phyloP scores from a whole-genome alignment of 257 asterid genomes.

The Ballota nigra region DNA sequence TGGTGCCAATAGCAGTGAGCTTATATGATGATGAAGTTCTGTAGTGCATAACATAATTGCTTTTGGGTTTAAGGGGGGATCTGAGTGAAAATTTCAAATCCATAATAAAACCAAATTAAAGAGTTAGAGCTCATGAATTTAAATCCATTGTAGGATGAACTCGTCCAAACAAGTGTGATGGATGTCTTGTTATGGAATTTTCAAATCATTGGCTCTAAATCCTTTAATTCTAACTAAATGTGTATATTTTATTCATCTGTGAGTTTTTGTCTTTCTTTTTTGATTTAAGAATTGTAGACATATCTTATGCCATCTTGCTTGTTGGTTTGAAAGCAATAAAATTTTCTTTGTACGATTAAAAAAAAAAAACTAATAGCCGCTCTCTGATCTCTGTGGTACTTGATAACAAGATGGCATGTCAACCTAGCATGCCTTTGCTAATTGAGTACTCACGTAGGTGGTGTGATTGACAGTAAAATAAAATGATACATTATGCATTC shows the following conservation, averaged over 20 bases:
- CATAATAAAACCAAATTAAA: background rate
- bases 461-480: background rate
- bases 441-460: background rate
- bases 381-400: background rate
- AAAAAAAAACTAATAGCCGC: no score
- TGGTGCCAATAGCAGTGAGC: background rate
- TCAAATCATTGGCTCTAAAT: background rate
- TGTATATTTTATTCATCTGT: background rate
- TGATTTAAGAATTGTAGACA: no score
- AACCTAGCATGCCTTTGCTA: background rate
- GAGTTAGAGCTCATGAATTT: background rate
- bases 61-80: background rate
- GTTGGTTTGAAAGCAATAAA: no score
- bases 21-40: slow-evolving; percentile 2
- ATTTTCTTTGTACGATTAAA: no score
- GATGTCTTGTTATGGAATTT: background rate
- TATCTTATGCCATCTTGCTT: no score
- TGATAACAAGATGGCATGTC: background rate
- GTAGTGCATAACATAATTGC: background rate
- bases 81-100: background rate
- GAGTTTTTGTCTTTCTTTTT: no score
- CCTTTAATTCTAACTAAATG: background rate
- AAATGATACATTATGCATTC: background rate
- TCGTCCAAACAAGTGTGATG: background rate
- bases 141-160: background rate